phyloP scores from a whole-genome alignment of 192 early-diverging fungal species.

The Spinellus fusiger region DNA sequence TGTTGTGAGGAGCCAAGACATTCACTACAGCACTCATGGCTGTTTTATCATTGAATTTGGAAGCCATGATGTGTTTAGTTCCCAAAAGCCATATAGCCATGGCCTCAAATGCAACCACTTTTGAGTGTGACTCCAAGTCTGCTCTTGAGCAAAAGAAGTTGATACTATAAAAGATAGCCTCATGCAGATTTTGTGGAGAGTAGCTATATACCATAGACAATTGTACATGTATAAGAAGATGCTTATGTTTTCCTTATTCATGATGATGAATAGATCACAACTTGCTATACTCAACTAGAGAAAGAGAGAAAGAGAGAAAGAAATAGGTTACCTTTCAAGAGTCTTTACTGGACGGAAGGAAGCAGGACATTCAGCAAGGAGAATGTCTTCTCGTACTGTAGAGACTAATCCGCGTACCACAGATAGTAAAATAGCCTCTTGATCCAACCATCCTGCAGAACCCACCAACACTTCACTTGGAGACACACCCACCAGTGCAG shows the following conservation, averaged over 20 bases:
- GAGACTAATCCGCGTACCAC: constrained; percentile 43
- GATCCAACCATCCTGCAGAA: constrained; percentile 18
- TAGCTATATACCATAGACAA: background rate
- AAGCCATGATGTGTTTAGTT: constrained; percentile 40
- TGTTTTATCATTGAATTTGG: background rate
- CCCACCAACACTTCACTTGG: constrained; percentile 1
- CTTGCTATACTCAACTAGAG: background rate
- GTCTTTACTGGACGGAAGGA: background rate
- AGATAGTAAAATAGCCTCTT: constrained; percentile 32
- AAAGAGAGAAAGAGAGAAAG: background rate
- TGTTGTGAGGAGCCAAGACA: constrained; percentile 28
- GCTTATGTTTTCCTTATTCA: background rate
- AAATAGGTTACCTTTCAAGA: constrained; percentile 12
- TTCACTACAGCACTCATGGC: constrained; percentile 14
- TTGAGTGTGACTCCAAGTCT: constrained; percentile 57
- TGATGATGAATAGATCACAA: too few relatives aligned
- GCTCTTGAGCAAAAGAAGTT: constrained; percentile 55
- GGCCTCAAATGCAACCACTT: constrained; percentile 67
- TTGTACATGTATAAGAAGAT: background rate
- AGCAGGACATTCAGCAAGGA: constrained; percentile 23
- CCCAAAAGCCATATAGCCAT: constrained; percentile 67
- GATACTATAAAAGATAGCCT: constrained; percentile 57
- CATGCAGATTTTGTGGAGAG: constrained; percentile 34
- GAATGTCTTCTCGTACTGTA: constrained; percentile 33
- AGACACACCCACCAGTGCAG: background rate